Base-by-base conservation (phyloP, 257 asterid species). In the Ilex aquifolium region DNA sequence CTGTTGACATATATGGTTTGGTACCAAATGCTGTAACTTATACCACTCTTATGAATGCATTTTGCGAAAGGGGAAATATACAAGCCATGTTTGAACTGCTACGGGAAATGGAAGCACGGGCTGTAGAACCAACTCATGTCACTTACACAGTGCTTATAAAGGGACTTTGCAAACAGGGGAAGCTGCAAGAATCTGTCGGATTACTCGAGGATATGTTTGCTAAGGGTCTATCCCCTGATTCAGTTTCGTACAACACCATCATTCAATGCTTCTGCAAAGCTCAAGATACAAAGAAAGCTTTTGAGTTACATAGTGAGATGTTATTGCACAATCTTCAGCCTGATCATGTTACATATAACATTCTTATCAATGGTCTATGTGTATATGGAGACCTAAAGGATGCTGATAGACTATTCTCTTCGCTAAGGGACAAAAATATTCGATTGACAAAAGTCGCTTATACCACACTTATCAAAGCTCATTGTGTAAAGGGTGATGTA, bases 121-220 rank as follows among this genome's bases (percentile, higher is more conserved):
- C 66, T 17, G n/a, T 88, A 52, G 76, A 81, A 74, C 88, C 82
- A 53, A 85, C 84, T 74, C 82, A 69, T 65, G 83, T 84, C 59
- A 85, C 95, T 66, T 81, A 77, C 68, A 82, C 98, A 49, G 91
- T 88, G 66, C 32, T 77, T 32, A 79, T 91, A 80, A 91, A 91
- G 78, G 84, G 78, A 40, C 72, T 76, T 17, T 78, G 91, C 64
- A 84, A 73, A 75, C 74, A 59, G 67, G 74, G 90, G 44, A 73
- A 67, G 79, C 77, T 86, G 15, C 69, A 82, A 63, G 80, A 82
- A 61, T 77, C 94, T 21, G 46, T 77, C 40, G 62, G 29, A 46
- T 51, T 77, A 62, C 75, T 91, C 48, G 70, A 61, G 70, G 42
- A 29, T 63, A 88, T 88, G 95, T 54, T 65, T 59, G 77, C 76